A percentile compares a stretch with the other conserved stretches of the same genome.
Evolutionary conservation across 23 red algal species (phyloP).

Genomic region (Gracilariopsis chorda): DNA sequence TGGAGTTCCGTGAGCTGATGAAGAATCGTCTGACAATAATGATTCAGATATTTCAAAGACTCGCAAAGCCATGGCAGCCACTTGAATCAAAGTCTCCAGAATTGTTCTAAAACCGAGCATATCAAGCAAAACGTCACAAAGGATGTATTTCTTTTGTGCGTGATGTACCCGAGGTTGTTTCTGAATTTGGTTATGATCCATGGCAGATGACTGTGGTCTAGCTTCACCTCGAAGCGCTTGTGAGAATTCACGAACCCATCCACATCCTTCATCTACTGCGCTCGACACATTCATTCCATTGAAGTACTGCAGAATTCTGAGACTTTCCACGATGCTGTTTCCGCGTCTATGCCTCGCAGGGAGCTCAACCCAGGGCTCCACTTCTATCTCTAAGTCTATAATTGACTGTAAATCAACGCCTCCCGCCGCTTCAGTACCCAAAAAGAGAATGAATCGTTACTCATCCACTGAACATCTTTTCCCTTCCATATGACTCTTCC

Average conservation of each 20-base stretch:
- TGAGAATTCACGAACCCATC: slow-evolving; percentile 53
- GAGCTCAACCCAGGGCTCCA: background rate
- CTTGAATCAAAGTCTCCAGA: slow-evolving; percentile 7
- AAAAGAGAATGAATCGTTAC: slow-evolving; percentile 4
- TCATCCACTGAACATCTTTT: background rate
- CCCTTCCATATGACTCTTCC: slow-evolving; percentile 6
- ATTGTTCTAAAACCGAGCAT: slow-evolving; percentile 40
- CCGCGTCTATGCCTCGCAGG: background rate
- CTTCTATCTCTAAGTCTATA: slow-evolving; percentile 3
- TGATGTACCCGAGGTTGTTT: no score
- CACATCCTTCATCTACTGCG: slow-evolving; percentile 32
- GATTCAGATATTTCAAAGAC: slow-evolving; percentile 28
- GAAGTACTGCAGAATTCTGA: slow-evolving; percentile 44
- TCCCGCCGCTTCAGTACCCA: slow-evolving; percentile 20
- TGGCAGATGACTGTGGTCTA: background rate
- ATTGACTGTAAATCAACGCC: background rate
- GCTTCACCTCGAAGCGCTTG: background rate
- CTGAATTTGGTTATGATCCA: background rate
- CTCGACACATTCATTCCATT: slow-evolving; percentile 41
- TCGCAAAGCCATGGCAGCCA: background rate
- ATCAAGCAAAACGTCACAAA: slow-evolving; percentile 20
- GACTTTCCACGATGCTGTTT: slow-evolving; percentile 4
- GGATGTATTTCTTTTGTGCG: background rate
- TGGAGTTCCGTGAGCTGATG: background rate
- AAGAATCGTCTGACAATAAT: slow-evolving; percentile 7